phyloP scores from a whole-genome alignment of 1,139 yeast species.

The Candida smagusa region DNA sequence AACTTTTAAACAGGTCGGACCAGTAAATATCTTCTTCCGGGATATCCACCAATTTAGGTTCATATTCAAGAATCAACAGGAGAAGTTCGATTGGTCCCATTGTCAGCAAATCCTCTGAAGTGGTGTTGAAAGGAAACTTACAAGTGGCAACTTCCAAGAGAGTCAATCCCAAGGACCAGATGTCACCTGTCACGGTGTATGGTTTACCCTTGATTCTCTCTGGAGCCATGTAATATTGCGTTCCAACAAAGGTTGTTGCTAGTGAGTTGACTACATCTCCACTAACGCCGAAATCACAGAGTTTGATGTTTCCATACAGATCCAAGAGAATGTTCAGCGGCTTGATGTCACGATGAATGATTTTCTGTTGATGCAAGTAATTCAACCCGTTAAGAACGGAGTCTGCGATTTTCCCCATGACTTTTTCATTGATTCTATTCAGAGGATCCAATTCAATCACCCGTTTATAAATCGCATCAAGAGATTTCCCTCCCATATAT shows the following conservation, averaged over 20 bases:
- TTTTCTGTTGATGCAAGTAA: conserved; percentile 80
- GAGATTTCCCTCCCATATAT: conserved; percentile 88
- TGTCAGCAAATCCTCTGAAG: conserved; percentile 34
- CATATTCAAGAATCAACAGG: conserved; percentile 74
- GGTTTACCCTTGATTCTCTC: conserved; percentile 95
- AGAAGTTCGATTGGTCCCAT: conserved; percentile 82
- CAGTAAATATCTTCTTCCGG: conserved; percentile 74
- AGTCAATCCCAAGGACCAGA: conserved; percentile 94
- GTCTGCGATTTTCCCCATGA: conserved; percentile 84
- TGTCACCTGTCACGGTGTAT: conserved; percentile 90
- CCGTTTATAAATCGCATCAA: conserved; percentile 83
- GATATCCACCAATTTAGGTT: conserved; percentile 76
- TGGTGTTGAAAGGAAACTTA: conserved; percentile 59
- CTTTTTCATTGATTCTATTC: conserved; percentile 89
- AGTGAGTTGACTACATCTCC: conserved; percentile 94
- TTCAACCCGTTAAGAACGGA: conserved; percentile 80
- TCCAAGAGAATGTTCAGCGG: conserved; percentile 88
- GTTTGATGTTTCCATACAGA: conserved; percentile 72
- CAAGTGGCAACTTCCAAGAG: conserved; percentile 90
- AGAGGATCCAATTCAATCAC: conserved; percentile 58
- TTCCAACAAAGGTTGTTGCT: conserved; percentile 95
- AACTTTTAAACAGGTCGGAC: conserved; percentile 81
- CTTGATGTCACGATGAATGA: conserved; percentile 90
- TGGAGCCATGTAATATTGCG: conserved; percentile 98
- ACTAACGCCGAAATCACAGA: conserved; percentile 98